Base-by-base conservation (phyloP, 2,329 filamentous ascomycete species). In the Alternaria sp. region DNA sequence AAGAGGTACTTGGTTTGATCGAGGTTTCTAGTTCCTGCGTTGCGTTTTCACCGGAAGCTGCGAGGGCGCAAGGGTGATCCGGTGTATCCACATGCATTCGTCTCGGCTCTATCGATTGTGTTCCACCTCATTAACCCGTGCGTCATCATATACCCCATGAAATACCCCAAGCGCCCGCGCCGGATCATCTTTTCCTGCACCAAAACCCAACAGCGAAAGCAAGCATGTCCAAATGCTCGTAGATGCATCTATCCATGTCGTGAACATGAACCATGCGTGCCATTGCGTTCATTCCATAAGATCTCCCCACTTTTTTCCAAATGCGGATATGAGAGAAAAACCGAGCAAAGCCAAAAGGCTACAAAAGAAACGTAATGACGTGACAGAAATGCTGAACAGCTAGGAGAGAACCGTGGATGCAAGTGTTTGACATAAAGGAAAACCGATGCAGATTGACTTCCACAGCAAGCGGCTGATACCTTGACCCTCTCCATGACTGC, bases 161-260 rank as follows among this genome's bases (percentile, higher is more conserved):
- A 51, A 51, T 59, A 63, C 54, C 61, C 67, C 73, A 74, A 68
- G 70, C 69, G 75, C 75, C 75, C 57, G 75, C 75, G 71, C 68
- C 65, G 64, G 68, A 58, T 61, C 56, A 49, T 62, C 62, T 54
- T 48, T 60, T 46, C 60, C 56, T 57, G 55, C 66, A 73, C 74
- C 70, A 75, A 48, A 44, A 47, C 56, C 63, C 61, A 57, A 61
- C 56, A 63, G 59, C 61, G 71, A 73, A 73, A 76, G 65, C 59
- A 74, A 67, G 46, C 54, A 65, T 67, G 59, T 67, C 47, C 60
- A 61, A 42, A 55, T 58, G 57, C 51, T 60, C 46, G 58, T 46
- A 62, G 51, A 53, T 30, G 56, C 59, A 51, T 46, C 57, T 38
- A 51, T 24, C 60, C 54, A 55, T 59, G 55, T 57, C 44, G 52